Conservation (phyloP, 139 green algal species). For the Yamagishiella unicocca region DNA sequence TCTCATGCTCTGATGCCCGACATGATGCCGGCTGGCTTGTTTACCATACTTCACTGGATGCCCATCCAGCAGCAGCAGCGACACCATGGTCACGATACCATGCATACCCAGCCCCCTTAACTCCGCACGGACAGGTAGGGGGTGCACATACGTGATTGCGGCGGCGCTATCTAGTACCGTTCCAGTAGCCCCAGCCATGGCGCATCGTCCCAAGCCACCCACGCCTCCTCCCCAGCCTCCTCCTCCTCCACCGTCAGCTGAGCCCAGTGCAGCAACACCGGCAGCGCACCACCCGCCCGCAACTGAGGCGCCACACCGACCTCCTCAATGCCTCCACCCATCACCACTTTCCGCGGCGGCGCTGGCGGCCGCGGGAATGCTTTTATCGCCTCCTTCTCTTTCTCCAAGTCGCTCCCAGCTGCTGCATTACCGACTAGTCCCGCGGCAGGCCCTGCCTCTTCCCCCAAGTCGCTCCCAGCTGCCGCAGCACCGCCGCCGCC, state of each 20-base stretch:
- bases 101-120: no score
- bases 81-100: no score
- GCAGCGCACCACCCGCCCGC: background rate
- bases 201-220: conserved; percentile 28
- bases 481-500: no score
- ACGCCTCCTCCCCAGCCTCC: conserved; percentile 23
- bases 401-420: background rate
- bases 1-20: no score
- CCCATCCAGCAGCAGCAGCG: no score
- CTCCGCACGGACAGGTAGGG: background rate
- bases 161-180: background rate
- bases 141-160: background rate
- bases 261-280: conserved; percentile 7
- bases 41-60: no score
- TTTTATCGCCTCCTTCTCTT: background rate
- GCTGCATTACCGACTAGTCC: background rate
- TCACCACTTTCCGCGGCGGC: no score
- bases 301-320: no score
- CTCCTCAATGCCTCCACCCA: no score
- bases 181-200: conserved; percentile 14
- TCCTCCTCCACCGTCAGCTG: background rate
- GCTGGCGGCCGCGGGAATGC: no score
- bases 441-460: no score
- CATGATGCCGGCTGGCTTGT: no score
- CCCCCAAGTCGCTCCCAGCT: background rate